phyloP scores from a whole-genome alignment of 2,329 filamentous ascomycete genomes.

The Ceratocystis variospora region DNA sequence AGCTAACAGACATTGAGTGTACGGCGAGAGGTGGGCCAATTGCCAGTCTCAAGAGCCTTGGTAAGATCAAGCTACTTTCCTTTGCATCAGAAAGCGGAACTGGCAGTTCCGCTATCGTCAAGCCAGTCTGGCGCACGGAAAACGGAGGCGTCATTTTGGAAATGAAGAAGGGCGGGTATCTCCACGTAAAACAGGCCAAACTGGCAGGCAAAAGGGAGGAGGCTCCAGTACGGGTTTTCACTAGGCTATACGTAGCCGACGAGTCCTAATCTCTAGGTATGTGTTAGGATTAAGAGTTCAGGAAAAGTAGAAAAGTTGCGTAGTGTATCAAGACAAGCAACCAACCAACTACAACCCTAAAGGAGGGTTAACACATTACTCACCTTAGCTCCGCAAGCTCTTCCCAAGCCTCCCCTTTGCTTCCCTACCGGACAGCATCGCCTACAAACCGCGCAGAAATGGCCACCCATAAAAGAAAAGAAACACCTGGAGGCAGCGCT shows the following conservation, averaged over 20 bases:
- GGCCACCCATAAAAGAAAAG: background rate
- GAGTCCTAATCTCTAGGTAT: background rate
- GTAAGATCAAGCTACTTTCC: background rate
- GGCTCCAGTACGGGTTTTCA: constrained; percentile 19
- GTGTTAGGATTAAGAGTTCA: too few relatives aligned
- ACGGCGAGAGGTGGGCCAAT: background rate
- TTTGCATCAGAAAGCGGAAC: background rate
- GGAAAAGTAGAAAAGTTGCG: too few relatives aligned
- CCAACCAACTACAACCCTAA: background rate
- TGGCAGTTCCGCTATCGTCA: background rate
- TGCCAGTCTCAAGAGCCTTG: background rate
- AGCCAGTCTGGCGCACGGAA: background rate
- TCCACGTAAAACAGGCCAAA: constrained; percentile 26
- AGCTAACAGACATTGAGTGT: constrained; percentile 5
- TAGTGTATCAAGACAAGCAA: background rate
- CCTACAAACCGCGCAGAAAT: background rate
- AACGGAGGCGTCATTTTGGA: constrained; percentile 22
- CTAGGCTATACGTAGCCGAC: background rate
- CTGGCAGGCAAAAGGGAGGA: constrained; percentile 26
- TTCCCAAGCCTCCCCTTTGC: background rate
- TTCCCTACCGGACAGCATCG: background rate
- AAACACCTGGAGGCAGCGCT: constrained; percentile 9
- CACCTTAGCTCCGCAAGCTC: background rate
- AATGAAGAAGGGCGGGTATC: constrained; percentile 20
- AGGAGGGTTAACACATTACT: background rate